These are phyloP conservation scores for Chlamydomonas reinhardtii DNA, from an alignment of 163 green algal genomes.

Conservation along the genomic window DNA sequence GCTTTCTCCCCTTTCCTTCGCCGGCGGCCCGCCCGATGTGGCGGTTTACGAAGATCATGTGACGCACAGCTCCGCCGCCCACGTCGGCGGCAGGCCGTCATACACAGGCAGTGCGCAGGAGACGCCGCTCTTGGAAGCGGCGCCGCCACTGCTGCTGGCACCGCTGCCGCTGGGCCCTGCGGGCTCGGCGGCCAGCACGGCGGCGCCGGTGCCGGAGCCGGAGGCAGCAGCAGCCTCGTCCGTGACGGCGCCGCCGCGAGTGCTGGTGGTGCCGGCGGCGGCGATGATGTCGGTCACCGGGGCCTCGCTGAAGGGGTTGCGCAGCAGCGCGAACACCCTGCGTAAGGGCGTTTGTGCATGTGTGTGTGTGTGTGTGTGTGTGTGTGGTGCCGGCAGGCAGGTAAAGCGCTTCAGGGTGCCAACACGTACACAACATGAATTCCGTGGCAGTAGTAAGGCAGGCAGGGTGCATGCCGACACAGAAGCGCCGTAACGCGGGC, in stretches of 20 bases:
- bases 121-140: neutral
- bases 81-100: slow-evolving; percentile 57
- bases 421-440: too few relatives aligned
- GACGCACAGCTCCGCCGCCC: slow-evolving; percentile 60
- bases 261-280: neutral
- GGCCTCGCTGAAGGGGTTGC: slow-evolving; percentile 49
- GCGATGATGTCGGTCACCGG: slow-evolving; percentile 9
- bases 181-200: neutral
- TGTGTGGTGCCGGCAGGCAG: neutral
- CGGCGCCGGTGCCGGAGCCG: neutral
- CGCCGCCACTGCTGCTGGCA: too few relatives aligned
- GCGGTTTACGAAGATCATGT: slow-evolving; percentile 61
- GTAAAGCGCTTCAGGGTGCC: too few relatives aligned
- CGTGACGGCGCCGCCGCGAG: neutral
- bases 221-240: neutral
- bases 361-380: neutral
- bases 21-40: neutral
- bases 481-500: too few relatives aligned
- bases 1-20: too few relatives aligned
- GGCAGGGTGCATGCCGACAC: too few relatives aligned
- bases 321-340: slow-evolving; percentile 47
- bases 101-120: slow-evolving; percentile 48
- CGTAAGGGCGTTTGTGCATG: neutral
- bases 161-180: neutral
- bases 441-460: too few relatives aligned